Conservation (phyloP, 306 rosid genomes). For the Vigna angularis region DNA sequence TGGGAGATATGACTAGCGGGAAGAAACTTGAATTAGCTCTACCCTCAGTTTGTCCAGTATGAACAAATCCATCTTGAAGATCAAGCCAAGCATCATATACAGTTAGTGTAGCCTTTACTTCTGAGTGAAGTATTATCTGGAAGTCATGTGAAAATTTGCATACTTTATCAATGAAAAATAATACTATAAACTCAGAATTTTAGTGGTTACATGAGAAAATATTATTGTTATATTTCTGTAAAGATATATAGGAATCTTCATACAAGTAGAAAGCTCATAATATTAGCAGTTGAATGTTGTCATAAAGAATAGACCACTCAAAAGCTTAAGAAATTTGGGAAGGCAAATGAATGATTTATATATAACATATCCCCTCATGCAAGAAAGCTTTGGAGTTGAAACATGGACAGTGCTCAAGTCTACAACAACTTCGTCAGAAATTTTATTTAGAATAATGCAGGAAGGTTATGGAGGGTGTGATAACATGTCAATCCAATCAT, state of each 20-base stretch:
- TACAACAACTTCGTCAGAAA: not conserved
- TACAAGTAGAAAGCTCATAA: constrained; percentile 29
- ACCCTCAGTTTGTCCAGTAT: constrained; percentile 69
- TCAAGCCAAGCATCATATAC: constrained; percentile 95
- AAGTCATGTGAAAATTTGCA: constrained; percentile 49
- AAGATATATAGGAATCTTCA: constrained; percentile 10
- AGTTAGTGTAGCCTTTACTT: constrained; percentile 86
- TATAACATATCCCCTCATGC: not conserved
- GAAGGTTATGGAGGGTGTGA: constrained; percentile 24
- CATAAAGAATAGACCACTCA: constrained; percentile 7
- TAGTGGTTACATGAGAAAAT: constrained; percentile 11
- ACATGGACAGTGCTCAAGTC: constrained; percentile 10
- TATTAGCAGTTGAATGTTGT: constrained; percentile 32
- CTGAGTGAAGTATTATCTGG: constrained; percentile 92
- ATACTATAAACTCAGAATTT: constrained; percentile 35
- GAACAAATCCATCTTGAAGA: constrained; percentile 97
- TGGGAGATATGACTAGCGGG: constrained; percentile 84
- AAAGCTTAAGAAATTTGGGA: not conserved
- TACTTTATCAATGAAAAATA: constrained; percentile 39
- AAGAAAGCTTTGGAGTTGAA: not conserved
- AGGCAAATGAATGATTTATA: constrained; percentile 13
- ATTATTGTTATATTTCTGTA: not conserved
- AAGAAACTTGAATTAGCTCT: constrained; percentile 79
- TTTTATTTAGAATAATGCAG: constrained; percentile 9
- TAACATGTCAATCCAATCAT: constrained; percentile 11